Evolutionary conservation across 164 flowering plant genomes (phyloP).

Genomic region (Umbellularia californica): DNA sequence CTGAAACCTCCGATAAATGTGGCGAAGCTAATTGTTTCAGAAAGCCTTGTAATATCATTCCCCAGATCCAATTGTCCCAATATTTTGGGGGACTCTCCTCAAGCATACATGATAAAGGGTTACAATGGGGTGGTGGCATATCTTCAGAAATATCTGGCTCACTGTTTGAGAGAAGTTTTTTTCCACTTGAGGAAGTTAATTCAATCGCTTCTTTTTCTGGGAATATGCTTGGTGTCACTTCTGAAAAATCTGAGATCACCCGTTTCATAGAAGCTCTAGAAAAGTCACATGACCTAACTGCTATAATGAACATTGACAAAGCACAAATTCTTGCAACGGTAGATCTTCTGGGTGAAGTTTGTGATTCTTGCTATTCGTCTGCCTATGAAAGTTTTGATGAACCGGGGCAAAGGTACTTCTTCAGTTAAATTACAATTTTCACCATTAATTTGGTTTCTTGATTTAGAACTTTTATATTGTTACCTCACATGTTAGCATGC

Average conservation of each 20-base stretch:
- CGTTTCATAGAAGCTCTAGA: constrained; percentile 47
- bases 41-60: constrained; percentile 26
- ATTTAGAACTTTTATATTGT: too few species aligned
- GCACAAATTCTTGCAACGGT: constrained; percentile 53
- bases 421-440: background rate
- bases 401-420: constrained; percentile 79
- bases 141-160: constrained; percentile 18
- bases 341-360: constrained; percentile 75
- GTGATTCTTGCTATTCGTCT: constrained; percentile 43
- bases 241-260: constrained; percentile 40
- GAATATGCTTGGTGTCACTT: constrained; percentile 24
- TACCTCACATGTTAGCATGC: too few species aligned
- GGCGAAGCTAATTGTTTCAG: constrained; percentile 15
- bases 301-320: constrained; percentile 42
- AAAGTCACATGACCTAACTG: constrained; percentile 30
- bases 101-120: constrained; percentile 29
- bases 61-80: constrained; percentile 53
- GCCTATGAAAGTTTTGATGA: constrained; percentile 83
- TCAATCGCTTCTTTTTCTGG: constrained; percentile 26
- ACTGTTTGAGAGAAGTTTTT: constrained; percentile 26
- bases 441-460: background rate
- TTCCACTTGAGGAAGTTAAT: constrained; percentile 22
- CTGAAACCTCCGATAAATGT: constrained; percentile 15
- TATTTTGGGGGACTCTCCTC: constrained; percentile 48
- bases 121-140: constrained; percentile 46